Evolutionary conservation across 164 flowering plant genomes (phyloP).

Genomic region (Annona cherimola): DNA sequence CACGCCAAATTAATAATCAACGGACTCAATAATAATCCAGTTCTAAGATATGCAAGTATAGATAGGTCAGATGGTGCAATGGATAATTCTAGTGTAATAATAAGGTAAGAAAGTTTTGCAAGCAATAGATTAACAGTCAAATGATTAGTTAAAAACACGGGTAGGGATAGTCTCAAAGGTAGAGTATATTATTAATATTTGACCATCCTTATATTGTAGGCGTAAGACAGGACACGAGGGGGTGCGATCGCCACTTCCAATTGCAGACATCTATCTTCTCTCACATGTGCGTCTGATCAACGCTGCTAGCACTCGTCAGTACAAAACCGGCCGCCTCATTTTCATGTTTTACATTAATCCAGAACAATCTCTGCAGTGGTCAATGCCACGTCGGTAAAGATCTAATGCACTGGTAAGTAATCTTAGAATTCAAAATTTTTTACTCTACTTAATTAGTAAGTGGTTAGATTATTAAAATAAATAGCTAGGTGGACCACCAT

Average conservation of each 20-base stretch:
- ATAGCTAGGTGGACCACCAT: background rate
- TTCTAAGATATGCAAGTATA: too few species aligned
- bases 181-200: slow-evolving; percentile 1
- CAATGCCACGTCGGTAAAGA: too few species aligned
- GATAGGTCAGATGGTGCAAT: background rate
- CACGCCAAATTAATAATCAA: too few species aligned
- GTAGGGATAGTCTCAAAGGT: background rate
- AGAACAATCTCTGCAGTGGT: too few species aligned
- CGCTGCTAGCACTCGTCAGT: background rate
- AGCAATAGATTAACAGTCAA: background rate
- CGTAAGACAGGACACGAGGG: background rate
- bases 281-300: background rate
- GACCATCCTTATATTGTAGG: background rate
- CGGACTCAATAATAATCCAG: too few species aligned
- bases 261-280: background rate
- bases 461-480: too few species aligned
- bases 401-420: too few species aligned
- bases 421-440: too few species aligned
- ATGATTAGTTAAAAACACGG: slow-evolving; percentile 1
- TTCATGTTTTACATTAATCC: too few species aligned
- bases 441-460: too few species aligned
- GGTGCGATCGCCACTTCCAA: background rate
- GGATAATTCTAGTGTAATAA: background rate
- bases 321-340: too few species aligned
- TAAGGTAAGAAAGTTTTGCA: background rate